Evolutionary conservation across 2,329 filamentous ascomycete genomes (phyloP).

Genomic region (Hortaea werneckii): DNA sequence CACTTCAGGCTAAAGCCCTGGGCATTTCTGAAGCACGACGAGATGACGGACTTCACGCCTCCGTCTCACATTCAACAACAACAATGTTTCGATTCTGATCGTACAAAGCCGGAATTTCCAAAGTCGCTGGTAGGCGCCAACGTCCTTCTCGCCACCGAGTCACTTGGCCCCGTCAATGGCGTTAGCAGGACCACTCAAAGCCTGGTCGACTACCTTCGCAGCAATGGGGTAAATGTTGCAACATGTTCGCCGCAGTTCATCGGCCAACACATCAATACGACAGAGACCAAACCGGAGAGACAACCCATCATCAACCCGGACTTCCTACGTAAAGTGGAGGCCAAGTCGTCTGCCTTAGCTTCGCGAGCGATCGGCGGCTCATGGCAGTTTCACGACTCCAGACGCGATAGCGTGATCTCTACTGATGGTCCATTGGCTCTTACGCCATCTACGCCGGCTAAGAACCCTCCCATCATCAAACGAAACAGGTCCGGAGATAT

Average conservation of each 20-base stretch:
- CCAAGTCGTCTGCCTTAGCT: constrained; percentile 21
- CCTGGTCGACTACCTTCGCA: constrained; percentile 56
- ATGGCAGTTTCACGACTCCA: constrained; percentile 22
- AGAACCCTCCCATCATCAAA: constrained; percentile 18
- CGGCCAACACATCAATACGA: constrained; percentile 42
- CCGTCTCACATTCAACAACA: no score
- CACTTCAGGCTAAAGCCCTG: no score
- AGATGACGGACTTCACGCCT: no score
- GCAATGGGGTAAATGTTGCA: constrained; percentile 54
- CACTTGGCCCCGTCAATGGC: constrained; percentile 63
- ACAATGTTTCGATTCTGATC: no score
- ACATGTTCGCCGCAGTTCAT: constrained; percentile 53
- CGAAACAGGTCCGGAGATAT: constrained; percentile 19
- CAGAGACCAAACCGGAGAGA: constrained; percentile 17
- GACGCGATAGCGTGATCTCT: constrained; percentile 13
- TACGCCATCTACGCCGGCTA: constrained; percentile 5
- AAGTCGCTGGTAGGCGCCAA: constrained; percentile 40
- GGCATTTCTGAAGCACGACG: no score
- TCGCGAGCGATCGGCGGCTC: constrained; percentile 25
- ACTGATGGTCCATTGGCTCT: constrained; percentile 11
- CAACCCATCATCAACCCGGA: constrained; percentile 24
- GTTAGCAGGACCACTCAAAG: constrained; percentile 61
- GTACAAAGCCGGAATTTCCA: constrained; percentile 2
- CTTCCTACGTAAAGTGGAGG: constrained; percentile 23
- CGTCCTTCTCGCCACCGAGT: constrained; percentile 59